Percentiles rank a stretch among this genome's conserved stretches.
Evolutionary conservation across 495 filamentous ascomycete species (phyloP).

Genomic region (Parachaetomium inaequale): DNA sequence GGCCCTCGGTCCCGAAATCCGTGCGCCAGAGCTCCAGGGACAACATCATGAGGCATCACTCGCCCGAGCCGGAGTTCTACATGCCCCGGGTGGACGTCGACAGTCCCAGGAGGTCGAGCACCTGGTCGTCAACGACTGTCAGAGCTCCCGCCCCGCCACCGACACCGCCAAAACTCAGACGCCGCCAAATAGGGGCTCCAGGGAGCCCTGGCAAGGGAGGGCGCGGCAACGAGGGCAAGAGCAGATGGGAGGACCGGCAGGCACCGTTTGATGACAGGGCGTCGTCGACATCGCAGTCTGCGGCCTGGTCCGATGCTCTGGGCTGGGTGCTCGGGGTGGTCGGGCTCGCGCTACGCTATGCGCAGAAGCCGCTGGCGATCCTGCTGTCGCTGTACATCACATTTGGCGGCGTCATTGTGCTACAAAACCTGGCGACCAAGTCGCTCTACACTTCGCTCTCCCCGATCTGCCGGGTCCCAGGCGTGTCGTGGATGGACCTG

Average conservation of each 20-base stretch:
- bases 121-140: constrained; percentile 26
- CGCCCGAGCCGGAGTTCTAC: constrained; percentile 38
- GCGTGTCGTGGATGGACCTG: constrained; percentile 52
- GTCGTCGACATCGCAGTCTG: constrained; percentile 27
- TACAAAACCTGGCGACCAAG: constrained; percentile 49
- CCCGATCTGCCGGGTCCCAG: constrained; percentile 63
- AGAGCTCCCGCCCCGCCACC: constrained; percentile 18
- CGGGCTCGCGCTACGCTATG: constrained; percentile 45
- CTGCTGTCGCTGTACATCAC: constrained; percentile 51
- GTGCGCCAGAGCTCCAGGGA: constrained; percentile 35
- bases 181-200: constrained; percentile 20
- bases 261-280: constrained; percentile 5
- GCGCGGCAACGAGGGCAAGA: constrained; percentile 8
- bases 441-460: constrained; percentile 51
- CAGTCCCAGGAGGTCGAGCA: constrained; percentile 27
- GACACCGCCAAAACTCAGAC: constrained; percentile 23
- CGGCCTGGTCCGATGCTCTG: constrained; percentile 30
- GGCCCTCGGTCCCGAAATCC: constrained; percentile 39
- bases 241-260: neutral
- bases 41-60: constrained; percentile 33
- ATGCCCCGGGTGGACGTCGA: constrained; percentile 42
- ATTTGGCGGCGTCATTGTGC: constrained; percentile 46
- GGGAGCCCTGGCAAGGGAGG: constrained; percentile 12
- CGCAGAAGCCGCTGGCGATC: constrained; percentile 55
- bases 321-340: constrained; percentile 50